Evolutionary conservation across 2,329 filamentous ascomycete species (phyloP), one percentile per base, ranked within the genome.

Genomic region (Aschersonia sp.): DNA sequence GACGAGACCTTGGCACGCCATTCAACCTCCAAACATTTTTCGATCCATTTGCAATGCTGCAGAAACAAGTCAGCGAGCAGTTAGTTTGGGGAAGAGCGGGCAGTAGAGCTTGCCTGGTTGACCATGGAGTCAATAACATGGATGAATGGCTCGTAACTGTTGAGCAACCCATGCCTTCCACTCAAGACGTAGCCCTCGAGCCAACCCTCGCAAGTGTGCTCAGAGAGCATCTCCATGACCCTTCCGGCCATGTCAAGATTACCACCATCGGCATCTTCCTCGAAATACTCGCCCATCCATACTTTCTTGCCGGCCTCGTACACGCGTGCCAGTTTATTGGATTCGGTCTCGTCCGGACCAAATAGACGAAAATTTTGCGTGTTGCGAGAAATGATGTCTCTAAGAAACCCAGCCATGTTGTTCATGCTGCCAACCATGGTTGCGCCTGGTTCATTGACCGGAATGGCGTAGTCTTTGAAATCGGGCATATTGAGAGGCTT

Each of bases 81-180:
- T 11, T 2, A 42, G 7, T 14, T 42, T n/a, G 9, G 9, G 7
- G 22, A 12, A 8, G 12, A 9, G 8, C 2, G 8, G 8, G 4
- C 8, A 37, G 35, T 37, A 9, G 35, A 37, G 40, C 42, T 47
- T 62, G 71, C 68, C 61, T 87, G 84, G 61, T 87, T 87, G 50
- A 89, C 84, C 84, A 89, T 89, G 1, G 81, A 86, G 62, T 88
- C 83, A 56, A 89, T 87, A 56, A 89, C 78, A 58, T 88, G 83
- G 50, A 88, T 84, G 59, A 89, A 89, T 0, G 84, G 83, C 62
- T 89, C 84, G 65, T 89, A 89, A 59, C 79, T 84, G 72, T 87
- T 88, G 50, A 89, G 73, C 50, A 89, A 61, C 10, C 84, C 84
- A 53, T 88, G 84, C 5, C 84, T 75, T 31, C 84, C 84, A 47